A percentile compares a stretch with the other conserved stretches of the same genome.
Conservation (phyloP, 441 rosid genomes). For the Dalechampia spathulata region DNA sequence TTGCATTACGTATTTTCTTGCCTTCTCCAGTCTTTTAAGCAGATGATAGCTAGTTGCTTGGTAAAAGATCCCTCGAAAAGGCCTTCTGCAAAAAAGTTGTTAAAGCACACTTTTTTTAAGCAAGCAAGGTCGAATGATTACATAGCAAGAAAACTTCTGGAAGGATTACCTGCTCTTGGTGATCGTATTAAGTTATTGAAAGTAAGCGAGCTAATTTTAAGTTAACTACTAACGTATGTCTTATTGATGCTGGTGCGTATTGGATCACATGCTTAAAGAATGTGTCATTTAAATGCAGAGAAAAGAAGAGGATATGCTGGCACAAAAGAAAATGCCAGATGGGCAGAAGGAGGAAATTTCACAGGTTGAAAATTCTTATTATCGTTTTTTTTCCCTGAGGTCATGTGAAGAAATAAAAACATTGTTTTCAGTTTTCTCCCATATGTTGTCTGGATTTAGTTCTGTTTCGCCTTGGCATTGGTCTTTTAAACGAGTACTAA, state of each 20-base stretch:
- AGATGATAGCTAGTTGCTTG: conserved; percentile 98
- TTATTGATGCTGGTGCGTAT: conserved; percentile 6
- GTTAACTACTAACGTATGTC: conserved; percentile 1
- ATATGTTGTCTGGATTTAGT: not conserved
- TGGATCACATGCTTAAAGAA: conserved; percentile 12
- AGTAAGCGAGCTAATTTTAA: conserved; percentile 33
- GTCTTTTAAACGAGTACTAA: not conserved
- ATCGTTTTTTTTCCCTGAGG: not conserved
- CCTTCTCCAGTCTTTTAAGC: conserved; percentile 79
- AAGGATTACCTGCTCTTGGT: conserved; percentile 89
- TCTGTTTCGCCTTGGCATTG: too few relatives aligned
- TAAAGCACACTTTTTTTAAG: conserved; percentile 88
- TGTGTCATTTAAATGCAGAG: conserved; percentile 39
- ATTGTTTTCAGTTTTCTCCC: not conserved
- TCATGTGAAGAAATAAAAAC: not conserved
- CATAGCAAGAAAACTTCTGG: conserved; percentile 62
- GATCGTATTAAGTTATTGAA: conserved; percentile 81
- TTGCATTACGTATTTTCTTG: conserved; percentile 2
- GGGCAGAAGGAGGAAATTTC: conserved; percentile 90
- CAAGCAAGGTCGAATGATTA: conserved; percentile 94
- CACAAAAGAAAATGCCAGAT: conserved; percentile 98
- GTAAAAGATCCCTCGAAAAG: conserved; percentile 96
- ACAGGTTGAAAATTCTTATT: conserved; percentile 44
- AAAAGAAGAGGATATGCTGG: conserved; percentile 98
- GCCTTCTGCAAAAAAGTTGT: conserved; percentile 75